Conservation (phyloP, 768 basidiomycete genomes). For the Suillus subalutaceus region DNA sequence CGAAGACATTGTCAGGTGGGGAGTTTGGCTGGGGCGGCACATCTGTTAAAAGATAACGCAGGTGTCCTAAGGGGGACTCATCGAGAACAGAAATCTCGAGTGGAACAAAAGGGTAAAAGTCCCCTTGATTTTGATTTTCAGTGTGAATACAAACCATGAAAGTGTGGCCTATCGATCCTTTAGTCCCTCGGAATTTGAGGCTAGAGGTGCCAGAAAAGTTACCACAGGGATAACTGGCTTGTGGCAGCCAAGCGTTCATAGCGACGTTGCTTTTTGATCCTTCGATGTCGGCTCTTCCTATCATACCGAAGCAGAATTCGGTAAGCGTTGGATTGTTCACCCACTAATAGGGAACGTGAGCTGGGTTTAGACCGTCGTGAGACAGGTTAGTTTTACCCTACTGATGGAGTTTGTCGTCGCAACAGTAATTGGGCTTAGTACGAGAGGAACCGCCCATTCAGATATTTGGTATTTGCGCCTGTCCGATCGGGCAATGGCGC, state of each 20-base stretch:
- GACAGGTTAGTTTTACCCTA: constrained; percentile 88
- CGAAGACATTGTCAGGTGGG: constrained; percentile 80
- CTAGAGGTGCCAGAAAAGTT: constrained; percentile 75
- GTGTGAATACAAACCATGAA: constrained; percentile 82
- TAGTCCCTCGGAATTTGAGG: constrained; percentile 78
- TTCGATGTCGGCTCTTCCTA: constrained; percentile 83
- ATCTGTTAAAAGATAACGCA: constrained; percentile 82
- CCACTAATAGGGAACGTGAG: constrained; percentile 81
- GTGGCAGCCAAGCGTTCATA: constrained; percentile 82
- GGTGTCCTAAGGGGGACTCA: constrained; percentile 81
- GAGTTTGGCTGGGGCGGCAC: constrained; percentile 83
- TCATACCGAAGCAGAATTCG: constrained; percentile 81
- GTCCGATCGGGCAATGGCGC: constrained; percentile 78
- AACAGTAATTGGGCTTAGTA: constrained; percentile 83
- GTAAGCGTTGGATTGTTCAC: constrained; percentile 83
- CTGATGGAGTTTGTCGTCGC: constrained; percentile 71
- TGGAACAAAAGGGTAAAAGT: constrained; percentile 80
- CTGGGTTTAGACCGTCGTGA: constrained; percentile 84
- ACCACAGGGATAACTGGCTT: constrained; percentile 29
- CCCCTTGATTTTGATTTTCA: constrained; percentile 83
- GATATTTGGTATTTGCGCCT: constrained; percentile 82
- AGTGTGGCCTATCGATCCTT: constrained; percentile 85
- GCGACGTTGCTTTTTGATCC: constrained; percentile 83
- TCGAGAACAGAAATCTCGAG: constrained; percentile 79
- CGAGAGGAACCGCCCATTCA: constrained; percentile 83